Base-by-base conservation (phyloP, 2,329 filamentous ascomycete species). In the Sporothrix inflata region DNA sequence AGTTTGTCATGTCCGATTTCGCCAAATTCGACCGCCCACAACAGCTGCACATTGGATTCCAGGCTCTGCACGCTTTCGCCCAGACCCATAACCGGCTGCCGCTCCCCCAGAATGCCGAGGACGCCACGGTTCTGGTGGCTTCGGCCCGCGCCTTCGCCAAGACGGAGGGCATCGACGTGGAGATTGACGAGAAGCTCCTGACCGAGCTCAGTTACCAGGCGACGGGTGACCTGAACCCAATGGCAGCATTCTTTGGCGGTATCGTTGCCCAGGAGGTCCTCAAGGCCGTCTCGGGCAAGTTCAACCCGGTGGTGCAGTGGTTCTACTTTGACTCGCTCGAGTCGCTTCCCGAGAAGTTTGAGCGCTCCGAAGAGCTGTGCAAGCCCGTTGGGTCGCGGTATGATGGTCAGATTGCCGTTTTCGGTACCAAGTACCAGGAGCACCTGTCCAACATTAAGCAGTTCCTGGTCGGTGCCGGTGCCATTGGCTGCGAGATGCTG, bases 261-360 rank as follows among this genome's bases (percentile, higher is more conserved):
- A 88, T 98, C 76, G 89, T 93, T 34, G 96, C 96, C 1, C 96
- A 99, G 80, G 96, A 99, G 82, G 91, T 98, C 27, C 87, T 99
- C 74, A 99, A 99, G 83, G 94, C 95, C 21, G 93, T 99, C 7
- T 99, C 96, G 69, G 96, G 96, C 77, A 99, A 99, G 83, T 99
- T 99, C 84, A 90, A 94, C 78, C 96, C 96, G n/a, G 91, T 98
- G 76, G 88, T 92, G 76, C 96, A 99, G 81, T 98, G 93, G 90
- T 87, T 99, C 80, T 98, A 99, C 85, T 97, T 98, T 77, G 96
- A 99, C 82, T 97, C 96, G 1, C 85, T 99, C n/a, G 96, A 99
- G 82, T 97, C 96, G 11, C 86, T 99, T 2, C 95, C 96, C 1
- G 87, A 90, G 1, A 92, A 89, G 19, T 88, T 86, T 60, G 85